Evolutionary conservation across 2,329 filamentous ascomycete genomes (phyloP).

Genomic region (Fusarium agapanthi): DNA sequence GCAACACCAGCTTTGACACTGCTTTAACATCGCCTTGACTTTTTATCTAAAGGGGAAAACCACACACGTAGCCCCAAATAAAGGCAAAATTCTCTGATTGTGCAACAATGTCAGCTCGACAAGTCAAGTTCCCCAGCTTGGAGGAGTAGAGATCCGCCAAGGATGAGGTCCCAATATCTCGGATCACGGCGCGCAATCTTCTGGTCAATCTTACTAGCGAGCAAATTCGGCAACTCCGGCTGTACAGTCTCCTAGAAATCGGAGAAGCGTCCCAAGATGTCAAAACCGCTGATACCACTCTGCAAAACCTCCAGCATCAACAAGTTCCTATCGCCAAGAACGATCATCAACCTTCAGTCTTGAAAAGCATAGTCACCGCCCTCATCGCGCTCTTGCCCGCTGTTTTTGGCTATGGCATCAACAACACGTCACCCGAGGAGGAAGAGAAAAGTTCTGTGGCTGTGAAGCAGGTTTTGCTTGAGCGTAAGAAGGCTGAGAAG

Average conservation of each 20-base stretch:
- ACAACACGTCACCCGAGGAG: background rate
- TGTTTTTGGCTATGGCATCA: background rate
- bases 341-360: background rate
- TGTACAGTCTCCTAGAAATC: background rate
- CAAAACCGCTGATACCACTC: background rate
- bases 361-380: background rate
- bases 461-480: background rate
- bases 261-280: background rate
- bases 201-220: background rate
- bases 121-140: background rate
- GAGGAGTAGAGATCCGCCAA: background rate
- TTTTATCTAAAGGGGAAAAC: background rate
- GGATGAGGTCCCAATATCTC: background rate
- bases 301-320: background rate
- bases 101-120: background rate
- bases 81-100: background rate
- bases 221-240: background rate
- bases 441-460: background rate
- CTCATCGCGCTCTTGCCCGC: background rate
- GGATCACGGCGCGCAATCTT: background rate
- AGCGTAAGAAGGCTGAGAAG: background rate
- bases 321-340: accelerated
- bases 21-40: background rate
- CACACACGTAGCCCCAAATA: background rate
- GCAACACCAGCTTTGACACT: background rate